A percentile compares a stretch with the other conserved stretches of the same genome.
Conservation (phyloP, 2,329 filamentous ascomycete genomes). For the Sarocladium brachiariae region DNA sequence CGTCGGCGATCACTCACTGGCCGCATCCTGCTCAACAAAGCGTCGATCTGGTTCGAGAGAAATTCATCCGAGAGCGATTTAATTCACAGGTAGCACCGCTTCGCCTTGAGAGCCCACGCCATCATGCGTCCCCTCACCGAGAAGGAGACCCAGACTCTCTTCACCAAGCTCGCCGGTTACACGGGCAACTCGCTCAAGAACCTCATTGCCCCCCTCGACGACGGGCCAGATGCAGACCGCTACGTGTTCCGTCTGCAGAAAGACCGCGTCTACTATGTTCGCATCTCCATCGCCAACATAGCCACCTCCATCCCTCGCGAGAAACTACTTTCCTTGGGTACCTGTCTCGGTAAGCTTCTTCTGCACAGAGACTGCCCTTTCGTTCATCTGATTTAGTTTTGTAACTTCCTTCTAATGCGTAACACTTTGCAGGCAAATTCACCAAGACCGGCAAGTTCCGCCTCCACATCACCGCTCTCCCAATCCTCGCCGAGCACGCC, state of each 20-base stretch:
- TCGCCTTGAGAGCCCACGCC: too few relatives aligned
- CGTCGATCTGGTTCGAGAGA: too few relatives aligned
- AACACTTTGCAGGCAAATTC: conserved; percentile 62
- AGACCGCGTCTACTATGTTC: conserved; percentile 85
- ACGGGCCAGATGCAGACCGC: conserved; percentile 63
- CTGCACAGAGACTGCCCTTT: conserved; percentile 10
- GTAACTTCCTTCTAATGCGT: not conserved
- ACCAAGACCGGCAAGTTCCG: conserved; percentile 96
- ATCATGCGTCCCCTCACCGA: conserved; percentile 79
- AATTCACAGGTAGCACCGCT: not conserved
- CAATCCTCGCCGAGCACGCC: conserved; percentile 83
- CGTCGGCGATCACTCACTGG: too few relatives aligned
- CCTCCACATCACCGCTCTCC: conserved; percentile 82
- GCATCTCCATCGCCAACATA: conserved; percentile 82
- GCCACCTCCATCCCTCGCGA: conserved; percentile 79
- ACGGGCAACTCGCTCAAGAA: conserved; percentile 80
- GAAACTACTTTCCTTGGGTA: conserved; percentile 79
- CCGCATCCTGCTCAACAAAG: too few relatives aligned
- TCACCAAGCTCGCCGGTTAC: conserved; percentile 91
- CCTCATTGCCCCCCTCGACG: conserved; percentile 67
- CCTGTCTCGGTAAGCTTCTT: conserved; percentile 57
- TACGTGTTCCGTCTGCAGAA: conserved; percentile 84
- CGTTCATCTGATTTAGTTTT: too few relatives aligned
- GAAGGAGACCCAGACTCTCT: conserved; percentile 71
- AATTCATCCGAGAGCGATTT: too few relatives aligned